phyloP scores from a whole-genome alignment of 148 eudicot species.

The Camellia granthamiana region DNA sequence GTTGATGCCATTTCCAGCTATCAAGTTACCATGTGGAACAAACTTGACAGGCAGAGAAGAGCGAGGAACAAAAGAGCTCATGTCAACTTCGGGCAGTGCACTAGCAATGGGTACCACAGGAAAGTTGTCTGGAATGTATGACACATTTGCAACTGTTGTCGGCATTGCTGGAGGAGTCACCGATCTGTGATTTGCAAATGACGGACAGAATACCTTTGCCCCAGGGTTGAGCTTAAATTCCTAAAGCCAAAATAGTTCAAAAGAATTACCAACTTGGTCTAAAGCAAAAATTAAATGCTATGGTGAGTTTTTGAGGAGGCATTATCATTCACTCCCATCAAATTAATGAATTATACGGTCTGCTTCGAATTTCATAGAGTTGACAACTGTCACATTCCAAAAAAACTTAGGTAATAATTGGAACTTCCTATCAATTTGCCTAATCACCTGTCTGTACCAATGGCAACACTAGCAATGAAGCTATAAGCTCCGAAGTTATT shows the following conservation, averaged over 20 bases:
- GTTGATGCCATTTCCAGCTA: slow-evolving; percentile 42
- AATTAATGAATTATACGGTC: not conserved
- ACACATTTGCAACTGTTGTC: slow-evolving; percentile 41
- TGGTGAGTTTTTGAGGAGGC: not conserved
- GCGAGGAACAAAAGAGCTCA: slow-evolving; percentile 36
- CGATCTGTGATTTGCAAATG: slow-evolving; percentile 45
- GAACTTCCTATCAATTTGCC: not conserved
- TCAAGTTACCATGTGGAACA: slow-evolving; percentile 48
- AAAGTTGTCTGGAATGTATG: slow-evolving; percentile 46
- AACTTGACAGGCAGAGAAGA: slow-evolving; percentile 58
- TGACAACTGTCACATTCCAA: not conserved
- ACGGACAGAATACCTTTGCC: slow-evolving; percentile 82
- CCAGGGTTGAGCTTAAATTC: slow-evolving; percentile 92
- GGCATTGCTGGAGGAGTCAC: slow-evolving; percentile 47
- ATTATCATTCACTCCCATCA: not conserved
- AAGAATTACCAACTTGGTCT: slow-evolving; percentile 7
- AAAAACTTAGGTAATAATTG: not conserved
- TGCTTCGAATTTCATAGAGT: not conserved
- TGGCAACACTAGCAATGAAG: slow-evolving; percentile 1
- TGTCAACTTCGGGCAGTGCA: slow-evolving; percentile 59
- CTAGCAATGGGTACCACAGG: slow-evolving; percentile 41
- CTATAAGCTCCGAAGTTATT: slow-evolving; percentile 13
- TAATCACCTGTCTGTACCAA: not conserved
- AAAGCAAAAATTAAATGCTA: not conserved
- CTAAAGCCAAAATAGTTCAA: slow-evolving; percentile 32